These are phyloP conservation scores for Odontarrhena argentea DNA, from an alignment of 345 rosid genomes.

Conservation along the genomic window DNA sequence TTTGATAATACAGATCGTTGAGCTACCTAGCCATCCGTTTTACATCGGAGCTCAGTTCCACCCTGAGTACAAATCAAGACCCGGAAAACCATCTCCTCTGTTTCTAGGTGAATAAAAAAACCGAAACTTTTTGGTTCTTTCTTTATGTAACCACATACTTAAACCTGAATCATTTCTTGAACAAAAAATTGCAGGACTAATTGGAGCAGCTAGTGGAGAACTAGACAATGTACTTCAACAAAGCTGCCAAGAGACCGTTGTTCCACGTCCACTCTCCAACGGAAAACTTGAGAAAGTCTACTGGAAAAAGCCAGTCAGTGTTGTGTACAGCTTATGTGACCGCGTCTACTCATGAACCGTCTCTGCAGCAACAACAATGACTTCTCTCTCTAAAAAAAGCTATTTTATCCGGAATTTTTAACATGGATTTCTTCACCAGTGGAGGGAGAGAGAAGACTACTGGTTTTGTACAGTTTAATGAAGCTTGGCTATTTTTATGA, in stretches of 20 bases:
- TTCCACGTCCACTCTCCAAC: constrained; percentile 46
- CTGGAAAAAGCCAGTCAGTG: constrained; percentile 53
- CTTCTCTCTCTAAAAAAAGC: constrained; percentile 23
- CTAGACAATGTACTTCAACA: constrained; percentile 54
- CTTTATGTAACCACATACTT: not conserved
- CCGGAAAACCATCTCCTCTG: constrained; percentile 85
- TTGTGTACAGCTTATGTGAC: constrained; percentile 57
- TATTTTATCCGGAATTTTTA: constrained; percentile 37
- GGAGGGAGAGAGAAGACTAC: constrained; percentile 32
- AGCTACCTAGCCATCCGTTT: constrained; percentile 71
- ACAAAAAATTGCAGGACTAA: constrained; percentile 55
- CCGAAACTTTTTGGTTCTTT: not conserved
- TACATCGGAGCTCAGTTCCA: constrained; percentile 89
- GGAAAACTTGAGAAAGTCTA: constrained; percentile 44
- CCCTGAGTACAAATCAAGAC: constrained; percentile 96
- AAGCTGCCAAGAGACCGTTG: constrained; percentile 44
- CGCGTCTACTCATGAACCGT: constrained; percentile 57
- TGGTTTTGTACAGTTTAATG: constrained; percentile 39
- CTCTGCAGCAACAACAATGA: constrained; percentile 33
- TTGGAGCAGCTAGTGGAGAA: constrained; percentile 79
- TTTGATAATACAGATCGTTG: constrained; percentile 58
- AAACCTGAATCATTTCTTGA: not conserved
- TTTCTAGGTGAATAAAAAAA: constrained; percentile 64
- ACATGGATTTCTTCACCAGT: constrained; percentile 37
- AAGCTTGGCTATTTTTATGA: constrained; percentile 32